phyloP scores from a whole-genome alignment of 83 land plant species.

The Isoetes engelmannii region DNA sequence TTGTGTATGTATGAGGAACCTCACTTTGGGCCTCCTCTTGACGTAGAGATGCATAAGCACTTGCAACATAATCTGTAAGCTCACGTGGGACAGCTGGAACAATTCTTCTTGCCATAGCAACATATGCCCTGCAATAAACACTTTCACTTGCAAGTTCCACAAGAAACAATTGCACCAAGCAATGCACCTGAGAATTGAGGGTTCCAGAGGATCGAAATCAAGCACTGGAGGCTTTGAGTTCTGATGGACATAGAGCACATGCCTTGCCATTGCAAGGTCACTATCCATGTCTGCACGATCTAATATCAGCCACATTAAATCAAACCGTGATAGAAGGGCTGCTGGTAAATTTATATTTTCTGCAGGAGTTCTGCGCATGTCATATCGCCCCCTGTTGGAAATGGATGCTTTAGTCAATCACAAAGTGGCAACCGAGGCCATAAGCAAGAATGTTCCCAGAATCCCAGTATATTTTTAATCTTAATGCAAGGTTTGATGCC shows the following conservation, averaged over 20 bases:
- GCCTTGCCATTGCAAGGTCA: conserved; percentile 93
- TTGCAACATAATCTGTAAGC: conserved; percentile 82
- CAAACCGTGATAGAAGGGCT: conserved; percentile 89
- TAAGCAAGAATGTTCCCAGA: too few species aligned
- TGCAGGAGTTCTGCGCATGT: conserved; percentile 94
- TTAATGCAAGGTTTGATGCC: too few species aligned
- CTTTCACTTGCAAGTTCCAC: too few species aligned
- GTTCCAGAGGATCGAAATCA: conserved; percentile 85
- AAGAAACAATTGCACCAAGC: background rate
- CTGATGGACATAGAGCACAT: conserved; percentile 81
- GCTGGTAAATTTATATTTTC: conserved; percentile 98
- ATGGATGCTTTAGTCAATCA: background rate
- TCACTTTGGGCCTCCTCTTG: conserved; percentile 91
- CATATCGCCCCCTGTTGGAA: conserved; percentile 84
- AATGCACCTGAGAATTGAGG: conserved; percentile 67
- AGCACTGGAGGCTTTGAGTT: conserved; percentile 66
- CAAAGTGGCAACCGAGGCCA: too few species aligned
- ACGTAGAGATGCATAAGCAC: conserved; percentile 76
- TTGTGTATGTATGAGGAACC: conserved; percentile 91
- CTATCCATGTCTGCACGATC: conserved; percentile 92
- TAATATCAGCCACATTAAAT: conserved; percentile 87
- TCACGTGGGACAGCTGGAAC: conserved; percentile 70
- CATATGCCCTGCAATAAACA: conserved; percentile 59
- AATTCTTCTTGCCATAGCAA: conserved; percentile 72
- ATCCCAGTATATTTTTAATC: too few species aligned